Conservation (phyloP, 2,329 filamentous ascomycete genomes). For the Arthrobotrys pseudoclavata region DNA sequence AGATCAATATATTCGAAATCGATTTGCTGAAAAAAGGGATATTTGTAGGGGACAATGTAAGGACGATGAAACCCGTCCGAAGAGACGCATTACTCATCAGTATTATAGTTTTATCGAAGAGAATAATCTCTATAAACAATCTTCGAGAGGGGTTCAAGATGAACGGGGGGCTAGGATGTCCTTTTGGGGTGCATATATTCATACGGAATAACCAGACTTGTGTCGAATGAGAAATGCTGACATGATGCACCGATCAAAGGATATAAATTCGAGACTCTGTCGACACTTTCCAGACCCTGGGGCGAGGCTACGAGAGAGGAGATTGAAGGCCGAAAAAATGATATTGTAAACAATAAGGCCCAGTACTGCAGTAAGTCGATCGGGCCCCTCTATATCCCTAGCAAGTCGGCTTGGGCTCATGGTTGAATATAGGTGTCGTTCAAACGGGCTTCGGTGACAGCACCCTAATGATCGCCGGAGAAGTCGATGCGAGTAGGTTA, state of each 20-base stretch:
- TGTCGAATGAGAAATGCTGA: slow-evolving; percentile 12
- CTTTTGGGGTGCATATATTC: slow-evolving; percentile 79
- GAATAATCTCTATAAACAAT: slow-evolving; percentile 80
- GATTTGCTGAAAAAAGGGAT: slow-evolving; percentile 60
- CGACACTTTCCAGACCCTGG: slow-evolving; percentile 81
- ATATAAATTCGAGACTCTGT: slow-evolving; percentile 95
- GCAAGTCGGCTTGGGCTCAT: not conserved
- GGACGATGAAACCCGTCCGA: slow-evolving; percentile 36
- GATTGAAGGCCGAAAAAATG: slow-evolving; percentile 80
- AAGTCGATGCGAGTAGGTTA: slow-evolving; percentile 84
- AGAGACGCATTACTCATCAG: slow-evolving; percentile 3
- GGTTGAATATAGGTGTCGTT: slow-evolving; percentile 71
- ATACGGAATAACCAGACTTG: not conserved
- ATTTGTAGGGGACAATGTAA: slow-evolving; percentile 71
- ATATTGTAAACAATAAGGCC: slow-evolving; percentile 85
- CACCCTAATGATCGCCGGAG: slow-evolving; percentile 84
- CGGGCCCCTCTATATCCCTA: too few relatives aligned
- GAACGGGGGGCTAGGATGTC: slow-evolving; percentile 83
- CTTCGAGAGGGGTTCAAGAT: slow-evolving; percentile 72
- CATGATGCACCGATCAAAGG: slow-evolving; percentile 71
- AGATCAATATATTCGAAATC: not conserved
- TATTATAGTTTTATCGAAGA: slow-evolving; percentile 88
- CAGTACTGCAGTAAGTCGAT: slow-evolving; percentile 83
- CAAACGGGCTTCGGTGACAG: slow-evolving; percentile 85
- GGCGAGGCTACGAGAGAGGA: slow-evolving; percentile 78